phyloP scores from a whole-genome alignment of 208 protist genomes.

The Phytomonas francai region DNA sequence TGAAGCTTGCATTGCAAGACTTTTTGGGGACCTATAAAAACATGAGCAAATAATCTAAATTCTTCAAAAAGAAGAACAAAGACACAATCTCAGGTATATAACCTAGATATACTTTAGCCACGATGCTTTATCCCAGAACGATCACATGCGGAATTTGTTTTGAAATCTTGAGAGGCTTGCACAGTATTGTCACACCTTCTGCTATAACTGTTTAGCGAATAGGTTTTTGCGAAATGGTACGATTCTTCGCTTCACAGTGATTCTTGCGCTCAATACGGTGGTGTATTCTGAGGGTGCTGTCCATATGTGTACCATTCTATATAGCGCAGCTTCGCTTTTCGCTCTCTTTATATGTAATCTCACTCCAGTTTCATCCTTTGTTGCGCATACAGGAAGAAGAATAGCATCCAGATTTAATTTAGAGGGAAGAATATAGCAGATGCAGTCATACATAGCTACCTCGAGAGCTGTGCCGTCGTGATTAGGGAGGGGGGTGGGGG shows the following conservation, averaged over 20 bases:
- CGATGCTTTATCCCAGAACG: not conserved
- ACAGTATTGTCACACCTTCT: not conserved
- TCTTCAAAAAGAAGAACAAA: conserved; percentile 1
- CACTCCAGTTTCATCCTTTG: not conserved
- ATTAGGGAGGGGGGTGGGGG: too few species aligned
- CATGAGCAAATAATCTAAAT: not conserved
- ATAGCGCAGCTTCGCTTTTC: not conserved
- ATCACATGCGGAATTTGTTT: not conserved
- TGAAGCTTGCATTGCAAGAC: not conserved
- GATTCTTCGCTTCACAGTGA: not conserved
- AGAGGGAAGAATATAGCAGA: not conserved
- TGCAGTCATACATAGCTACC: not conserved
- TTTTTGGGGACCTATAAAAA: not conserved
- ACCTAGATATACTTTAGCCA: not conserved
- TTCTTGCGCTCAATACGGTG: not conserved
- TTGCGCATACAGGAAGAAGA: not conserved
- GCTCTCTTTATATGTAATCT: not conserved
- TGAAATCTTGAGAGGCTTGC: not conserved
- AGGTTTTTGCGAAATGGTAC: too few species aligned
- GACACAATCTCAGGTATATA: not conserved
- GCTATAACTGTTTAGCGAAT: not conserved
- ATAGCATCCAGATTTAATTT: not conserved
- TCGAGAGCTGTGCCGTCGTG: not conserved
- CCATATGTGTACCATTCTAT: not conserved
- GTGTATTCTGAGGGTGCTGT: not conserved